Evolutionary conservation across 371 early-diverging fungal genomes (phyloP).

Genomic region (Circinella minor): DNA sequence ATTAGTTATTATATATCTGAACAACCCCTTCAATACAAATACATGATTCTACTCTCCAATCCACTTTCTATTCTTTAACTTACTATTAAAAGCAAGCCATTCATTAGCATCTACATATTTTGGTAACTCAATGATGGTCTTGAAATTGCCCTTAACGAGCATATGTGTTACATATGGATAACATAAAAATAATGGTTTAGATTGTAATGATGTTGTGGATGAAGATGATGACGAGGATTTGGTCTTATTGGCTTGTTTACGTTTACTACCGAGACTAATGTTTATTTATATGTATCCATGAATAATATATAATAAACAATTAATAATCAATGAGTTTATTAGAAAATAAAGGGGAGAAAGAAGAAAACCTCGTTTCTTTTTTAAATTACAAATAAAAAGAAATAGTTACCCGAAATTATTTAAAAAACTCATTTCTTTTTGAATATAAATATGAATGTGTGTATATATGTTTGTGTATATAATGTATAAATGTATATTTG

Average conservation of each 20-base stretch:
- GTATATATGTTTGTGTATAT: too few relatives aligned
- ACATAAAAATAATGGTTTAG: constrained; percentile 76
- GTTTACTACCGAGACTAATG: constrained; percentile 43
- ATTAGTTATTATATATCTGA: too few relatives aligned
- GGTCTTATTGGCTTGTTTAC: constrained; percentile 43
- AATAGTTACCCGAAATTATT: constrained; percentile 1
- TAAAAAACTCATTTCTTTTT: too few relatives aligned
- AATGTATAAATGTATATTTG: too few relatives aligned
- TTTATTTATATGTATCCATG: too few relatives aligned
- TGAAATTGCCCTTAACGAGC: constrained; percentile 91
- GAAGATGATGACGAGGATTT: constrained; percentile 43
- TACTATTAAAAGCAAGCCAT: constrained; percentile 94
- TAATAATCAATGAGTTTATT: too few relatives aligned
- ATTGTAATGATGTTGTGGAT: constrained; percentile 24
- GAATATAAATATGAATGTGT: too few relatives aligned
- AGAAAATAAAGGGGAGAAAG: too few relatives aligned
- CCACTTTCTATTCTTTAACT: constrained; percentile 8
- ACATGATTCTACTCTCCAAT: background rate
- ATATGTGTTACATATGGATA: constrained; percentile 79
- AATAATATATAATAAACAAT: too few relatives aligned
- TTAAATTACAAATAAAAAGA: background rate
- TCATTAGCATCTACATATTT: constrained; percentile 91
- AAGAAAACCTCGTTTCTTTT: too few relatives aligned
- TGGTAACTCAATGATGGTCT: constrained; percentile 86
- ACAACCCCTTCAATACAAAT: too few relatives aligned